phyloP scores from a whole-genome alignment of 441 rosid genomes.

The Heliophila coronopifolia region DNA sequence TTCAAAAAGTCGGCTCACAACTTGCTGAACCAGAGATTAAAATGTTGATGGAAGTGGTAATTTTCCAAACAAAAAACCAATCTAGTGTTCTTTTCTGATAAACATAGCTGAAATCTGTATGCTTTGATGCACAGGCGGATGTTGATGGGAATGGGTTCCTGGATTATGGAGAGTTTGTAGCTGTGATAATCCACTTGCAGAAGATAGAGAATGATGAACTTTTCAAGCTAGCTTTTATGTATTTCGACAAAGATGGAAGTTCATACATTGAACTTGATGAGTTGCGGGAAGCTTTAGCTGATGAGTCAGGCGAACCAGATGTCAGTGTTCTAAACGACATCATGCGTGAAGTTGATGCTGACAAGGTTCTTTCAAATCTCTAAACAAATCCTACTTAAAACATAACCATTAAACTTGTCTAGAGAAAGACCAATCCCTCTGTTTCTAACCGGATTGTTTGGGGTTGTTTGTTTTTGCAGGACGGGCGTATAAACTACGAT shows the following conservation, averaged over 20 bases:
- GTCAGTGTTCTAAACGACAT: constrained; percentile 58
- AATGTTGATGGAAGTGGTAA: constrained; percentile 97
- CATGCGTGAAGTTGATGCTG: constrained; percentile 93
- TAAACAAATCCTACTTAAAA: too few relatives aligned
- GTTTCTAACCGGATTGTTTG: too few relatives aligned
- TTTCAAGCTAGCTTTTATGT: constrained; percentile 80
- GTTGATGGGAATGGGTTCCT: constrained; percentile 82
- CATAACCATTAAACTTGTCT: too few relatives aligned
- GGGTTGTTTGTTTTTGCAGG: constrained; percentile 37
- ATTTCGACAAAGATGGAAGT: constrained; percentile 81
- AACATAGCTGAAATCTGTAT: constrained; percentile 6
- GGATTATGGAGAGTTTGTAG: constrained; percentile 92
- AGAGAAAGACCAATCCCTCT: too few relatives aligned
- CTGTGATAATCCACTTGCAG: constrained; percentile 92
- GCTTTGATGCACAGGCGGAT: constrained; percentile 66
- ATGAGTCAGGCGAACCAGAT: constrained; percentile 66
- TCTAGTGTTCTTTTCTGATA: not conserved
- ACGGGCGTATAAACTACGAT: constrained; percentile 76
- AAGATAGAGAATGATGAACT: constrained; percentile 97
- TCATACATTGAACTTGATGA: constrained; percentile 75
- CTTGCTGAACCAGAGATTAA: constrained; percentile 88
- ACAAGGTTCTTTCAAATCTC: constrained; percentile 51
- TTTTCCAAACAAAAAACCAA: constrained; percentile 1
- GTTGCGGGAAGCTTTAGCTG: constrained; percentile 56
- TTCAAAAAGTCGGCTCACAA: constrained; percentile 82